Conservation (phyloP, 2,329 filamentous ascomycete genomes). For the Aspergillus niger region DNA sequence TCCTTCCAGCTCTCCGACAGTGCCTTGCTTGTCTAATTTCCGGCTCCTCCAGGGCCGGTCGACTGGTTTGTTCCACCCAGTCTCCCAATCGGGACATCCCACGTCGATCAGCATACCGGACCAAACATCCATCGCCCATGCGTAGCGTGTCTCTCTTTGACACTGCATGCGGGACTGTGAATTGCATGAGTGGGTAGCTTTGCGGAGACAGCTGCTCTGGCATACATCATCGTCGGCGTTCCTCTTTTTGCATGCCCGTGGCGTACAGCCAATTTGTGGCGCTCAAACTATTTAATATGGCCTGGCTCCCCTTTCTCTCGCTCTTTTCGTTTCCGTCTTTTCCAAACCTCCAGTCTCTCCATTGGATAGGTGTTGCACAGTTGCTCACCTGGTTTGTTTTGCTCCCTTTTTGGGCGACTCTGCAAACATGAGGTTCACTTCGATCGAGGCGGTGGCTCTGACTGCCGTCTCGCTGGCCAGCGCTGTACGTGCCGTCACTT, state of each 20-base stretch:
- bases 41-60: slow-evolving; percentile 1
- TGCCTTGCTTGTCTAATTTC: slow-evolving; percentile 5
- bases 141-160: not conserved
- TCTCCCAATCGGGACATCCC: slow-evolving; percentile 3
- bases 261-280: not conserved
- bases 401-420: slow-evolving; percentile 3
- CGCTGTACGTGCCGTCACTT: slow-evolving; percentile 30
- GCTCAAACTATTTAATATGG: slow-evolving; percentile 7
- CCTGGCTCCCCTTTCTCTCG: not conserved
- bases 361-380: slow-evolving; percentile 1
- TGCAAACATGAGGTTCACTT: slow-evolving; percentile 39
- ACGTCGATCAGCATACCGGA: slow-evolving; percentile 4
- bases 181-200: slow-evolving; percentile 5
- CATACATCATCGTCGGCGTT: slow-evolving; percentile 9
- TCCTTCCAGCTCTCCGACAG: not conserved
- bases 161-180: slow-evolving; percentile 2
- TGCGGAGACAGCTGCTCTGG: not conserved
- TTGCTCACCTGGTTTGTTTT: not conserved
- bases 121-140: not conserved
- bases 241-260: not conserved
- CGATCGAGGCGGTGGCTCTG: slow-evolving; percentile 36
- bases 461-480: slow-evolving; percentile 34
- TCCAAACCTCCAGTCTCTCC: not conserved
- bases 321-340: not conserved
- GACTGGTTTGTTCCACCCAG: not conserved